Base-by-base conservation (phyloP, 345 rosid genomes). In the Passiflora organensis region DNA sequence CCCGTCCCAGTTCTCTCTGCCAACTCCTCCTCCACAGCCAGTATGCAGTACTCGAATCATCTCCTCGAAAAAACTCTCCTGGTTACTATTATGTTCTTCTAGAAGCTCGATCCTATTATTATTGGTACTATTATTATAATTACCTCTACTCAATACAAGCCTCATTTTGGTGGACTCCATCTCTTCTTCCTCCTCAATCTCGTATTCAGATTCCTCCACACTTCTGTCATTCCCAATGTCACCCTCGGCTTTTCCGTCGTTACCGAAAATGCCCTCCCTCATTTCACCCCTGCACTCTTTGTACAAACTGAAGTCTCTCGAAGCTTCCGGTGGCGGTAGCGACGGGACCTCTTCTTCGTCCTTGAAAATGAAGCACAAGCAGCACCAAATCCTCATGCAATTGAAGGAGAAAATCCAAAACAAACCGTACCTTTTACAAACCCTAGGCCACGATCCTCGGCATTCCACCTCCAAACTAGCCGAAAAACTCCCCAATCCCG, bases 351-450 rank as follows among this genome's bases (percentile, higher is more conserved):
- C 72, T 28, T 71, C 73, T 6, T 66, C 34, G 34, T 28, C 8
- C 5, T 28, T 78, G 63, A 64, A 77, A 71, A 57, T 66, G 80
- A 89, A 86, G 76, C 91, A 86, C 21, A 72, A 52, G 67, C 80
- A 81, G 66, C 88, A 85, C 96, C 89, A 86, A 77, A 76, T 86
- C 91, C 69, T 93, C 95, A 93, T 89, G 72, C 99, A 93, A 76
- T 59, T 52, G 25, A 53, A 66, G 14, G 56, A 60, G 34, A 28
- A 28, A 28, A 28, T 28, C n/a, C n/a, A n/a, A 28, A 28, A 8
- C 3, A 28, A 8, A 20, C 10, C 61, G 48, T 49, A 15, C 22
- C 57, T 28, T 32, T 10, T 38, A 1, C 54, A 50, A 80, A 73
- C 77, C 78, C 77, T 76, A 70, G 70, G 56, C 72, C 77, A 69